Percentiles rank a stretch among this genome's conserved stretches.
Conservation (phyloP, 1,284 basidiomycete genomes). For the Moesziomyces aphidis region DNA sequence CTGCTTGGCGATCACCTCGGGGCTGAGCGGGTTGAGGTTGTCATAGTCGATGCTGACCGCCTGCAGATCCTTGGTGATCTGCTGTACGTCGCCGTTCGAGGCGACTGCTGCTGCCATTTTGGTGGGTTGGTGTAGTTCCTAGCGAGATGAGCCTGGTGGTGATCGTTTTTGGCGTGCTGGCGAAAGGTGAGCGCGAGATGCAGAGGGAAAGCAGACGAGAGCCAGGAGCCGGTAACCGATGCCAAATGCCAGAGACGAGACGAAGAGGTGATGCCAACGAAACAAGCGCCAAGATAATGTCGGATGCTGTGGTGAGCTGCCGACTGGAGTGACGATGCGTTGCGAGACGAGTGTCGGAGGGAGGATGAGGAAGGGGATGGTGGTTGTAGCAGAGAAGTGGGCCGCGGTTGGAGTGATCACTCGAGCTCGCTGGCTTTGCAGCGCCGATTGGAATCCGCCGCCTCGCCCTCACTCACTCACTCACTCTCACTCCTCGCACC, state of each 20-base stretch:
- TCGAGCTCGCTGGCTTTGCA: not conserved
- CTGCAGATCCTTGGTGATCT: constrained; percentile 45
- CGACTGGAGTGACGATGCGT: not conserved
- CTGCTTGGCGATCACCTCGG: constrained; percentile 97
- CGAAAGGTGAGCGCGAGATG: constrained; percentile 6
- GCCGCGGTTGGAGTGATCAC: not conserved
- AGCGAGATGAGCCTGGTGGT: not conserved
- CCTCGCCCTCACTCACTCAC: no score
- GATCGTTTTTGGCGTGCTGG: constrained; percentile 1
- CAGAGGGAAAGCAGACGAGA: constrained; percentile 1
- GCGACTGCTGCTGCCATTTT: constrained; percentile 53
- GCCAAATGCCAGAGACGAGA: constrained; percentile 2
- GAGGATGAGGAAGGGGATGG: not conserved
- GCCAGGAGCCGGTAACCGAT: constrained; percentile 12
- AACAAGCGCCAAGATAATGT: constrained; percentile 1
- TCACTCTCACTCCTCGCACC: not conserved
- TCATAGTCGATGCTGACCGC: constrained; percentile 44
- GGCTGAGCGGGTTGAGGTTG: constrained; percentile 86
- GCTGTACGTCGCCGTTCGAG: constrained; percentile 36
- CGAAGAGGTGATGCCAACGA: constrained; percentile 10
- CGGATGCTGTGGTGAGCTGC: not conserved
- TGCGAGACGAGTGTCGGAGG: not conserved
- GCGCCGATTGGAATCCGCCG: no score
- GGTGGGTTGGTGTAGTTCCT: not conserved
- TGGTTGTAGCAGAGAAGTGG: not conserved